Conservation (phyloP, 1,139 yeast species). For the Suhomyces maxii region DNA sequence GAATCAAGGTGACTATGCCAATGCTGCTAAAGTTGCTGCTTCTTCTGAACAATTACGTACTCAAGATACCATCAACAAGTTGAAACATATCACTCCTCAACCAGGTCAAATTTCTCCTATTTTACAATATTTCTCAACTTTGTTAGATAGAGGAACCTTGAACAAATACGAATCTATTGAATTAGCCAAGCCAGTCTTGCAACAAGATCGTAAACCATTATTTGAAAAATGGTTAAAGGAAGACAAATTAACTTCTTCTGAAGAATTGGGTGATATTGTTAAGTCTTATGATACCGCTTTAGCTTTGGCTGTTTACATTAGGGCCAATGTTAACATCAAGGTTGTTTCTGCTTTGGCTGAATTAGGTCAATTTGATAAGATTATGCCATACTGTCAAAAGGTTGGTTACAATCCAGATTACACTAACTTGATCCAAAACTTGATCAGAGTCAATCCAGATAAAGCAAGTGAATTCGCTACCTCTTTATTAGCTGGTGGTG, state of each 20-base stretch:
- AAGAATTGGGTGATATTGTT: slow-evolving; percentile 95
- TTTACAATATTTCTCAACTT: slow-evolving; percentile 86
- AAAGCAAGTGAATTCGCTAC: slow-evolving; percentile 97
- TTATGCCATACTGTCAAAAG: slow-evolving; percentile 89
- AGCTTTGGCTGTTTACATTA: slow-evolving; percentile 88
- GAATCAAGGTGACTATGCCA: slow-evolving; percentile 81
- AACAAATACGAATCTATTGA: slow-evolving; percentile 94
- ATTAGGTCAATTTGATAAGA: slow-evolving; percentile 94
- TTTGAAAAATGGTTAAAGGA: slow-evolving; percentile 97
- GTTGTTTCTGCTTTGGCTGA: slow-evolving; percentile 94
- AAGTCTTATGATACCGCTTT: slow-evolving; percentile 82
- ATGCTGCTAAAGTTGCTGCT: slow-evolving; percentile 97
- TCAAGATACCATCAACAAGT: slow-evolving; percentile 89
- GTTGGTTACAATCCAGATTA: slow-evolving; percentile 89
- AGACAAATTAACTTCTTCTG: slow-evolving; percentile 89
- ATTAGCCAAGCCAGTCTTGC: slow-evolving; percentile 92
- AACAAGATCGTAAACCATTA: slow-evolving; percentile 90
- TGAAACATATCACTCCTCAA: slow-evolving; percentile 89
- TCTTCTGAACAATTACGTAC: slow-evolving; percentile 93
- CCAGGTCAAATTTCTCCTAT: slow-evolving; percentile 97
- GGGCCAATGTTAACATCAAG: slow-evolving; percentile 82
- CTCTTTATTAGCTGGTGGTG: slow-evolving; percentile 66
- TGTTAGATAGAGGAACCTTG: slow-evolving; percentile 89
- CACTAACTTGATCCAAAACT: slow-evolving; percentile 84
- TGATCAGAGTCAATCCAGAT: slow-evolving; percentile 93